These are phyloP conservation scores for Bromus sterilis DNA, from an alignment of 176 grass and related monocot species.

Conservation along the genomic window DNA sequence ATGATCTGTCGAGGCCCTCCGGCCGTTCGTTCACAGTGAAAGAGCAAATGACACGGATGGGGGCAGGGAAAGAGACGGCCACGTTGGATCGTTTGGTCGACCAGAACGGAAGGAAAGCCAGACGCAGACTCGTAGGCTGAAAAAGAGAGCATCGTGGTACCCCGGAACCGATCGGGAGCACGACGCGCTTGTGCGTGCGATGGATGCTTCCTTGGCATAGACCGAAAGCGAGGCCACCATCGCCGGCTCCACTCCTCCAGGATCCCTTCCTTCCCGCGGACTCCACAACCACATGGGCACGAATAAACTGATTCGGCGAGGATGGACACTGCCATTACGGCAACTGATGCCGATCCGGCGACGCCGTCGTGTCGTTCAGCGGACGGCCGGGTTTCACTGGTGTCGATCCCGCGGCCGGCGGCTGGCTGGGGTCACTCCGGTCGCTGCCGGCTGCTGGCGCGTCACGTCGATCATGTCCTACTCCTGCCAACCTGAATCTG, in stretches of 20 bases:
- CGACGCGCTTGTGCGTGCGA: background rate
- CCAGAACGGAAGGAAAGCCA: too few relatives aligned
- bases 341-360: background rate
- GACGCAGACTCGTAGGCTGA: too few relatives aligned
- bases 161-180: background rate
- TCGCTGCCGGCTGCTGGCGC: background rate
- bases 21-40: too few relatives aligned
- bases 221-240: background rate
- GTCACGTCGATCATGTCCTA: background rate
- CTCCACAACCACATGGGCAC: background rate
- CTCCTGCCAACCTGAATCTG: background rate
- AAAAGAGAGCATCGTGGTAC: background rate
- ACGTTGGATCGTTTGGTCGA: too few relatives aligned
- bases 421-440: background rate
- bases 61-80: too few relatives aligned
- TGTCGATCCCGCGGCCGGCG: background rate
- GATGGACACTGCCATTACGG: background rate
- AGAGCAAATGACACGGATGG: too few relatives aligned
- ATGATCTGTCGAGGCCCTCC: too few relatives aligned
- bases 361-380: background rate
- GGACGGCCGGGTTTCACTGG: background rate
- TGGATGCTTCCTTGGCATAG: background rate
- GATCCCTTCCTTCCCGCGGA: conserved; percentile 10
- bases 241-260: background rate
- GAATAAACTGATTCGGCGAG: too few relatives aligned